A percentile compares a stretch with the other conserved stretches of the same genome.
Evolutionary conservation across 768 basidiomycete species (phyloP).

Genomic region (Hirschioporus abietinus): DNA sequence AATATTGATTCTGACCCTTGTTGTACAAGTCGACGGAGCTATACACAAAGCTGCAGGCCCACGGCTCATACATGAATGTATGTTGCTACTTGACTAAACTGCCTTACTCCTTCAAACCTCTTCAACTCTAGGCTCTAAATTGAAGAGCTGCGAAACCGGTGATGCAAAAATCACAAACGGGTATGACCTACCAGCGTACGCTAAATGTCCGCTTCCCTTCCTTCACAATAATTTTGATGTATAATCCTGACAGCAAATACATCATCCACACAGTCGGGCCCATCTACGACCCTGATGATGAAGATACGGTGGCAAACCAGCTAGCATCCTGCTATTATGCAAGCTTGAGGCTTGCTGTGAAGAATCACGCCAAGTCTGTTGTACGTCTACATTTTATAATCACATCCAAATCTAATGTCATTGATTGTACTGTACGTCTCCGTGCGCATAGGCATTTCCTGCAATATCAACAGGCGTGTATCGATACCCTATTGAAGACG

Average conservation of each 20-base stretch:
- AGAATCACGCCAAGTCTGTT: conserved; percentile 56
- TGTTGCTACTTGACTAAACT: not conserved
- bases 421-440: not conserved
- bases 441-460: conserved; percentile 59
- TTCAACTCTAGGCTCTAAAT: conserved; percentile 42
- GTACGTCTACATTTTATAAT: conserved; percentile 28
- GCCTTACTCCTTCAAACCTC: not conserved
- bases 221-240: not conserved
- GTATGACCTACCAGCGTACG: conserved; percentile 72
- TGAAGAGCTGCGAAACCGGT: conserved; percentile 68
- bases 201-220: conserved; percentile 13
- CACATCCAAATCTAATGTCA: no score
- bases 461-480: conserved; percentile 78
- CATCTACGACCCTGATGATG: conserved; percentile 41
- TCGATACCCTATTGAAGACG: conserved; percentile 69
- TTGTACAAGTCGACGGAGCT: conserved; percentile 64
- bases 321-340: conserved; percentile 65
- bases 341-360: conserved; percentile 56
- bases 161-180: conserved; percentile 76
- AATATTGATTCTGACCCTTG: not conserved
- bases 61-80: conserved; percentile 64
- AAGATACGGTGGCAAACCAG: conserved; percentile 42
- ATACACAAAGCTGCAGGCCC: conserved; percentile 74
- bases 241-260: conserved; percentile 40
- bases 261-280: conserved; percentile 85